Evolutionary conservation across 1,284 basidiomycete species (phyloP), one percentile per base, ranked within the genome.

Genomic region (Megacollybia platyphylla): DNA sequence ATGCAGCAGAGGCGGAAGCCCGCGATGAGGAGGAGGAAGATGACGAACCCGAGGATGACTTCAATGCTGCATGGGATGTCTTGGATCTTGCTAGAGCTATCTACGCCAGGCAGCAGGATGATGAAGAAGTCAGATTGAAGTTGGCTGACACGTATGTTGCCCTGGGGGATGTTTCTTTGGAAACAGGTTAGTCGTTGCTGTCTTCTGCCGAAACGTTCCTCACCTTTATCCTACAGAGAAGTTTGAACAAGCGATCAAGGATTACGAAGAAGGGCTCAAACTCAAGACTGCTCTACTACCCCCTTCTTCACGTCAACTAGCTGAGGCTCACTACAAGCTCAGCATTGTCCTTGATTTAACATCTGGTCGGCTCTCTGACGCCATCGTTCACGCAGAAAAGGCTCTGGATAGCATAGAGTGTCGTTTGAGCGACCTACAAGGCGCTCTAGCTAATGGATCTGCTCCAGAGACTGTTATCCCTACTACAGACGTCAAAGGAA

Each of bases 1-100:
- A 62, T 7, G 58, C 58, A 7, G 72, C 69, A 6, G 66, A 58
- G 0, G 70, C 61, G 0, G 68, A 61, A 0, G 67, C 64, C 3
- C 69, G 62, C 1, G 68, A 66, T 3, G 67, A 63, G 1, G 74
- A 63, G 1, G 74, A 68, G 3, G 71, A 71, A 0, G 77, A 80
- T 8, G 79, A 55, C 2, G 83, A 85, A 52, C 87, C 85, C 0
- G 90, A 93, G 54, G 89, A 94, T 52, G 89, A 94, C 57, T 93
- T 91, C 59, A 92, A 91, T 51, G 89, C 89, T 26, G 88, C 90
- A 9, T 94, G 90, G 90, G 89, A 93, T 55, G 83, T 90, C 2
- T 68, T 93, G 15, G 90, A 94, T 52, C 77, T 92, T 43, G 89
- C 90, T 13, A 71, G 88, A 36, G 76, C 80, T 4, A 79, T 91